Evolutionary conservation across 768 basidiomycete genomes (phyloP).

Genomic region (Lactarius quietus): DNA sequence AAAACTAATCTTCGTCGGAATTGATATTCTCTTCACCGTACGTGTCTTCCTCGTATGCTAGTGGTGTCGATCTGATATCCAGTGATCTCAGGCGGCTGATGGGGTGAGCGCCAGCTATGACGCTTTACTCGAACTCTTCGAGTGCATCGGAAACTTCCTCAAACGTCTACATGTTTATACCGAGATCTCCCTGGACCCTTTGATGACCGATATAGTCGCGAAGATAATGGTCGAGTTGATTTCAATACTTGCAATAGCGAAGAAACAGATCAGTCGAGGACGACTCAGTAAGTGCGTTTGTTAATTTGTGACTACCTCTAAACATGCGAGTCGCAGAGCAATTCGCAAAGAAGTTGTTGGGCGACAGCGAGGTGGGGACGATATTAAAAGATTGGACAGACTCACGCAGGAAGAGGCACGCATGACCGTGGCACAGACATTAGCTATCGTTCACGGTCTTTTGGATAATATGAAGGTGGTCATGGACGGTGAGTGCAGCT

Average conservation of each 20-base stretch:
- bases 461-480: neutral
- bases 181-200: neutral
- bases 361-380: neutral
- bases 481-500: neutral
- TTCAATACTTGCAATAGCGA: neutral
- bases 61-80: neutral
- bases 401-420: neutral
- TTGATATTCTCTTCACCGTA: neutral
- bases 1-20: neutral
- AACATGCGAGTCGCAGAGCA: neutral
- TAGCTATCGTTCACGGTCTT: neutral
- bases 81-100: neutral
- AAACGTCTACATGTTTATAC: neutral
- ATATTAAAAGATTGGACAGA: neutral
- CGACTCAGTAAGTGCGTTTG: neutral
- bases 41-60: neutral
- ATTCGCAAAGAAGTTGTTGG: neutral
- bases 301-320: neutral
- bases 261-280: neutral
- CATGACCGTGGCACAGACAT: neutral
- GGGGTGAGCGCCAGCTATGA: neutral
- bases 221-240: constrained; percentile 3
- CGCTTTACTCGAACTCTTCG: neutral
- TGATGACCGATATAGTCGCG: neutral
- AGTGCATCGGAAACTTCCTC: constrained; percentile 8